phyloP scores from a whole-genome alignment of 805 yeast genomes.

The Ogataea minuta region DNA sequence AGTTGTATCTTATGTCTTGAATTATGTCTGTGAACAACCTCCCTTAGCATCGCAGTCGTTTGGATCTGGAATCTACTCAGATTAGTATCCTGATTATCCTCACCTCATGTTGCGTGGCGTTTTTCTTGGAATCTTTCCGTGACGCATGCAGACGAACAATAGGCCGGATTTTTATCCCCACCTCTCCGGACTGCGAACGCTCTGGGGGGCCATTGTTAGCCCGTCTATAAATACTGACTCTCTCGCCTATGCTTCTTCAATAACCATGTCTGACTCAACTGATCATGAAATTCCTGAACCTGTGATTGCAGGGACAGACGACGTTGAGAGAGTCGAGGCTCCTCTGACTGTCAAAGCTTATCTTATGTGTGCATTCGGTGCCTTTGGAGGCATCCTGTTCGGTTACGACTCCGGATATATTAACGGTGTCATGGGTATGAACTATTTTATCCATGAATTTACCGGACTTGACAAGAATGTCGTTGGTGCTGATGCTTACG shows the following conservation, averaged over 20 bases:
- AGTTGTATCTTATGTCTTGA: too few species aligned
- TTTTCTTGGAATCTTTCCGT: not conserved
- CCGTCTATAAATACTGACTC: slow-evolving; percentile 4
- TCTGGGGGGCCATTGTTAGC: not conserved
- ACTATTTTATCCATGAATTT: slow-evolving; percentile 37
- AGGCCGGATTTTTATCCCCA: slow-evolving; percentile 12
- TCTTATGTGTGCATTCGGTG: slow-evolving; percentile 53
- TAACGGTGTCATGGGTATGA: slow-evolving; percentile 65
- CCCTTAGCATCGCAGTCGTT: too few species aligned
- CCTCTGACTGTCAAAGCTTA: slow-evolving; percentile 38
- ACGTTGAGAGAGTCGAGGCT: slow-evolving; percentile 34
- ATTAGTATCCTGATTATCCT: too few species aligned
- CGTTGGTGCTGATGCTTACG: slow-evolving; percentile 19
- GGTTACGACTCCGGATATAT: slow-evolving; percentile 72
- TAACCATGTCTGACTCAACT: too few species aligned
- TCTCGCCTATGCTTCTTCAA: not conserved
- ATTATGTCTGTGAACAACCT: too few species aligned
- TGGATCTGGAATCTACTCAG: too few species aligned
- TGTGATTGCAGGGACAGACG: slow-evolving; percentile 15
- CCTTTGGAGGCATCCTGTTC: slow-evolving; percentile 64
- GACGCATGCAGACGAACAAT: slow-evolving; percentile 6
- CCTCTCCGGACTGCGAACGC: not conserved
- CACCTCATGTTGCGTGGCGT: too few species aligned
- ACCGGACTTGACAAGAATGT: slow-evolving; percentile 24
- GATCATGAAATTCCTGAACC: slow-evolving; percentile 1